Evolutionary conservation across 2,329 filamentous ascomycete genomes (phyloP).

Genomic region (Diaporthe capsici): DNA sequence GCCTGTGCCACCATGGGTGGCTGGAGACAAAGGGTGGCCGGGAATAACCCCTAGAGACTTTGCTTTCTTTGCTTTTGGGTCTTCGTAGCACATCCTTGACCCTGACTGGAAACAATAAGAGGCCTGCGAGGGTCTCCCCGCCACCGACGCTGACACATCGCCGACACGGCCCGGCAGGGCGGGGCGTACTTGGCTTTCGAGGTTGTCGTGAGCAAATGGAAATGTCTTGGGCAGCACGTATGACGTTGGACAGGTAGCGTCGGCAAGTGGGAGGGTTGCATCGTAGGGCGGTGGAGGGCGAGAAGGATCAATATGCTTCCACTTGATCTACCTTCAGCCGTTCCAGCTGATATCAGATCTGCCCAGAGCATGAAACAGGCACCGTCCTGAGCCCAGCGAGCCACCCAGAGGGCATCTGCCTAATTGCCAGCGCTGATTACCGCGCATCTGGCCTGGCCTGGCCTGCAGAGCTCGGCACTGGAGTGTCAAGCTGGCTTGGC

Average conservation of each 20-base stretch:
- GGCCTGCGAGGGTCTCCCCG: slow-evolving; percentile 8
- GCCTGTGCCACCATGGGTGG: neutral
- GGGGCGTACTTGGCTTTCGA: slow-evolving; percentile 2
- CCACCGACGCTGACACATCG: slow-evolving; percentile 17
- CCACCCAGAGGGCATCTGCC: neutral
- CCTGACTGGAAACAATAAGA: neutral
- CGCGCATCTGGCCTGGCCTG: slow-evolving; percentile 14
- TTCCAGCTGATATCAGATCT: slow-evolving; percentile 19
- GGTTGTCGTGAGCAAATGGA: neutral
- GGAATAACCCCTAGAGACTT: neutral
- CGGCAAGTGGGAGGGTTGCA: slow-evolving; percentile 23
- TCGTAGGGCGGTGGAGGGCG: slow-evolving; percentile 7
- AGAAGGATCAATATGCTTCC: slow-evolving; percentile 10
- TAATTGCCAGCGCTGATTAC: neutral
- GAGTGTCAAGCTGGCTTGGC: neutral
- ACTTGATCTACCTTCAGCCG: neutral
- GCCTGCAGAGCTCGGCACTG: slow-evolving; percentile 18
- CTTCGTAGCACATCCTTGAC: neutral
- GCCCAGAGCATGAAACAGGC: neutral
- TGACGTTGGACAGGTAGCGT: slow-evolving; percentile 16
- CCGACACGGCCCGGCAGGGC: slow-evolving; percentile 24
- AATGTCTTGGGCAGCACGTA: neutral
- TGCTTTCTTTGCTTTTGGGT: neutral
- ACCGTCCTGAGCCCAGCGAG: neutral
- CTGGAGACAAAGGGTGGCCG: slow-evolving; percentile 5